These are phyloP conservation scores for Saccharomycopsis lassenensis DNA, from an alignment of 805 yeast species.

Conservation along the genomic window DNA sequence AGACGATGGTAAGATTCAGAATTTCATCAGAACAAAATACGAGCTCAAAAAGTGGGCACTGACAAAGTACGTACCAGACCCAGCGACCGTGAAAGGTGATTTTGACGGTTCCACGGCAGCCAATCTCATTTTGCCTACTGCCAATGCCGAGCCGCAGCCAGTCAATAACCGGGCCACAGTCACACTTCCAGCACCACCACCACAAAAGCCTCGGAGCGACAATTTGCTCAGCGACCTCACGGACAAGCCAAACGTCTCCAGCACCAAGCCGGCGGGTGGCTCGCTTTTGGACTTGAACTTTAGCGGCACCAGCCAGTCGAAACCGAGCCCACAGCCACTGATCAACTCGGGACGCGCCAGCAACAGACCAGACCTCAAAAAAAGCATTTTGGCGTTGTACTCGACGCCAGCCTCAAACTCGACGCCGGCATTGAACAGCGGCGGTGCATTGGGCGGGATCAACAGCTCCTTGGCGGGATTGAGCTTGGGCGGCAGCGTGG, in stretches of 20 bases:
- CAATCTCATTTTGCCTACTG: constrained; percentile 2
- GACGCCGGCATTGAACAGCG: constrained; percentile 10
- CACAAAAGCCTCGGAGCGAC: neutral
- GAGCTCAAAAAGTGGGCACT: constrained; percentile 81
- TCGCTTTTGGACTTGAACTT: constrained; percentile 18
- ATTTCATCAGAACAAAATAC: constrained; percentile 85
- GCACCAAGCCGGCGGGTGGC: neutral
- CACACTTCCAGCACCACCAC: too few species aligned
- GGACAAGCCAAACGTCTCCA: constrained; percentile 16
- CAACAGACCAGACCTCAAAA: constrained; percentile 74
- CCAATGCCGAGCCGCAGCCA: neutral
- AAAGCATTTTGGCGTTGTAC: constrained; percentile 82
- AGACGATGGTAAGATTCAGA: constrained; percentile 74
- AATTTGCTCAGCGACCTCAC: constrained; percentile 9
- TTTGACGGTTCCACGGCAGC: constrained; percentile 15
- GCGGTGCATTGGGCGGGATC: constrained; percentile 1
- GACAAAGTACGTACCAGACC: constrained; percentile 48
- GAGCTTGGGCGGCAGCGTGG: constrained; percentile 6
- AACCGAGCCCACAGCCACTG: constrained; percentile 13
- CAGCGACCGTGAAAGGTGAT: constrained; percentile 23
- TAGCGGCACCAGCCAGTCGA: constrained; percentile 17
- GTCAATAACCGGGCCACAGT: too few species aligned
- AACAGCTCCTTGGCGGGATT: constrained; percentile 13
- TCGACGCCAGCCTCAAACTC: constrained; percentile 40
- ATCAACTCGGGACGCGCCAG: constrained; percentile 10